Conservation (phyloP, 129 eudicot species). For the Tanacetum coccineum region DNA sequence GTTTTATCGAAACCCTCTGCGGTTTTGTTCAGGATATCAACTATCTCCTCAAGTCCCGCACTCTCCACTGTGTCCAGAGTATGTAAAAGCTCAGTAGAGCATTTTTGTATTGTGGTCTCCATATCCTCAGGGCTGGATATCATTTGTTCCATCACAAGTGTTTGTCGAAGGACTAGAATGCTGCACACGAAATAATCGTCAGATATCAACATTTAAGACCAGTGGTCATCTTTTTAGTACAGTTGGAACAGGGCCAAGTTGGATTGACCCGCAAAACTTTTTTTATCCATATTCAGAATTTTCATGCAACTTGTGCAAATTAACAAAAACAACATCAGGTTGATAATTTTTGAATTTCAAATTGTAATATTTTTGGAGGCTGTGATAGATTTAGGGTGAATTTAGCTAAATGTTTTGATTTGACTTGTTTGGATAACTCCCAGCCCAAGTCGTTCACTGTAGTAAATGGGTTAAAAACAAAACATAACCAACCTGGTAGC, state of each 20-base stretch:
- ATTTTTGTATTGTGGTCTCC: slow-evolving; percentile 44
- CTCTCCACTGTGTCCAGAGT: slow-evolving; percentile 50
- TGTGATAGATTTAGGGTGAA: too few species aligned
- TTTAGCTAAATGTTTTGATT: too few species aligned
- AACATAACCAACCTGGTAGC: slow-evolving; percentile 61
- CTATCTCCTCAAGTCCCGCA: slow-evolving; percentile 69
- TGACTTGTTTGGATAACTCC: too few species aligned
- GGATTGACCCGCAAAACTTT: not conserved
- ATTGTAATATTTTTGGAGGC: too few species aligned
- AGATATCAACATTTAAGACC: slow-evolving; percentile 4
- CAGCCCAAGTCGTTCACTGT: too few species aligned
- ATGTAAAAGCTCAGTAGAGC: slow-evolving; percentile 48
- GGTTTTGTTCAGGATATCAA: slow-evolving; percentile 38
- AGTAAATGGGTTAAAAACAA: slow-evolving; percentile 13
- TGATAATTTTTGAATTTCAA: too few species aligned
- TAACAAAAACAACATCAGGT: too few species aligned
- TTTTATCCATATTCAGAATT: too few species aligned
- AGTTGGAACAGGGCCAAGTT: not conserved
- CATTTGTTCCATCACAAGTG: slow-evolving; percentile 57
- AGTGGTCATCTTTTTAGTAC: too few species aligned
- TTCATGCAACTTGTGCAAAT: too few species aligned
- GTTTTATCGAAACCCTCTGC: slow-evolving; percentile 33
- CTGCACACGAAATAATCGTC: slow-evolving; percentile 37
- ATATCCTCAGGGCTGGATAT: slow-evolving; percentile 48
- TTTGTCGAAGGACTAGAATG: slow-evolving; percentile 74